Conservation (phyloP, 2,329 filamentous ascomycete species). For the Pyricularia pennisetigena region DNA sequence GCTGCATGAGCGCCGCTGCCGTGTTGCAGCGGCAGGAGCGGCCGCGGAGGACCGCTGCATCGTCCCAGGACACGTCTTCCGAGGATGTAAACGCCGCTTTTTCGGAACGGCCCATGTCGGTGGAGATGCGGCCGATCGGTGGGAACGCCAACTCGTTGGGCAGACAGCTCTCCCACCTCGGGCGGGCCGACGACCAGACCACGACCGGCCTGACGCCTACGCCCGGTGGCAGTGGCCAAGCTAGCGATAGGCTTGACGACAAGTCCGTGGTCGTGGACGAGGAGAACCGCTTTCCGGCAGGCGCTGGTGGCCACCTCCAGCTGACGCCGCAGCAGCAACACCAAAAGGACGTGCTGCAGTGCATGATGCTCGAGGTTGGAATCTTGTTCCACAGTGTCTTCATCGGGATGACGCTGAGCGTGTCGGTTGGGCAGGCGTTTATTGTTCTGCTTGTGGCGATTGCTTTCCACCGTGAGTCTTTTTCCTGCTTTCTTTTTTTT, state of each 20-base stretch:
- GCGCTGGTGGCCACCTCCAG: neutral
- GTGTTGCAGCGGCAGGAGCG: slow-evolving; percentile 5
- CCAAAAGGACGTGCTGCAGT: slow-evolving; percentile 59
- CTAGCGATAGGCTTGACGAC: neutral
- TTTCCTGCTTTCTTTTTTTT: no score
- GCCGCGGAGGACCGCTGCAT: neutral
- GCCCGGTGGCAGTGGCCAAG: neutral
- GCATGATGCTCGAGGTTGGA: slow-evolving; percentile 67
- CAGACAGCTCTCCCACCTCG: neutral
- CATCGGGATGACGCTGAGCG: slow-evolving; percentile 76
- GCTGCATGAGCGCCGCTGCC: slow-evolving; percentile 4
- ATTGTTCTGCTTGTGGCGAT: slow-evolving; percentile 71
- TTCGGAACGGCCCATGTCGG: neutral
- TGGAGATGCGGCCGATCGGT: no score
- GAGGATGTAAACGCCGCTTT: no score
- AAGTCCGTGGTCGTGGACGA: neutral
- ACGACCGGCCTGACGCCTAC: neutral
- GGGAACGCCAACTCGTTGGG: neutral
- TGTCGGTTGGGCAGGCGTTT: slow-evolving; percentile 68
- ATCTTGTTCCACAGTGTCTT: slow-evolving; percentile 79
- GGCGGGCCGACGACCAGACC: neutral
- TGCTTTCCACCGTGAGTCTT: slow-evolving; percentile 64
- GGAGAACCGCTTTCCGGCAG: neutral
- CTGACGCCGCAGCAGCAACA: slow-evolving; percentile 46
- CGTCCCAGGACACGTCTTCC: neutral